Percentiles rank a stretch among this genome's conserved stretches.
phyloP scores from a whole-genome alignment of 257 asterid species.

The Solanum peruvianum region DNA sequence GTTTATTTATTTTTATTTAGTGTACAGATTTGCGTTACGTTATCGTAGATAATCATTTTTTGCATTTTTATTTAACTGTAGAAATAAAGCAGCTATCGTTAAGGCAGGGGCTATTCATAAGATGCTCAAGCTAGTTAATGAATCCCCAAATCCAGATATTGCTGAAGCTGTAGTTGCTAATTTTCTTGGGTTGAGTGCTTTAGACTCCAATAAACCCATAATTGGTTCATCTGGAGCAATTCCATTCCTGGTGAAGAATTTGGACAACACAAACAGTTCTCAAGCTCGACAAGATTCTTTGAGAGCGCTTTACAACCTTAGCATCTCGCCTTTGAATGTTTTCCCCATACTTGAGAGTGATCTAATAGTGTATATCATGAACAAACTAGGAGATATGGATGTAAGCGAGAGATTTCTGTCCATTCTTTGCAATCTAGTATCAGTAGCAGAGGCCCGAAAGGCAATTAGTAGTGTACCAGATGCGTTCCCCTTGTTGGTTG shows the following conservation, averaged over 20 bases:
- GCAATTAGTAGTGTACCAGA: constrained; percentile 41
- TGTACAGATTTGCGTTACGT: not conserved
- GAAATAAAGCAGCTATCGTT: constrained; percentile 85
- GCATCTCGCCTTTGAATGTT: constrained; percentile 51
- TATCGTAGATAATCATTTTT: not conserved
- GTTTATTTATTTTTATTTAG: not conserved
- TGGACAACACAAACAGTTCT: not conserved
- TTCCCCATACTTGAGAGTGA: constrained; percentile 32
- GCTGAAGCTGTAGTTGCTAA: constrained; percentile 72
- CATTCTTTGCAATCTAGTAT: constrained; percentile 52
- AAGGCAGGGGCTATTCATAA: constrained; percentile 79
- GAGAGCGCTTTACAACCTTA: constrained; percentile 72
- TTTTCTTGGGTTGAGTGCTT: constrained; percentile 78
- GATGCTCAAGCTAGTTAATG: constrained; percentile 50
- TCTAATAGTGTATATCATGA: constrained; percentile 37
- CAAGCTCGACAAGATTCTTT: constrained; percentile 56
- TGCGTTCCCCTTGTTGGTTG: constrained; percentile 46
- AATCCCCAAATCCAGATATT: constrained; percentile 12
- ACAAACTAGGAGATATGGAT: constrained; percentile 56
- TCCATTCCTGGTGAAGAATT: constrained; percentile 34
- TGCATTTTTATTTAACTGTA: constrained; percentile 8
- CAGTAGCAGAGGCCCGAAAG: constrained; percentile 53
- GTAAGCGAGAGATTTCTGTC: constrained; percentile 65
- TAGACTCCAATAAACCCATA: constrained; percentile 65
- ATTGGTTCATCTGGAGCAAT: constrained; percentile 80